Base-by-base conservation (phyloP, 2,329 filamentous ascomycete species). In the Leptographium wingfieldii region DNA sequence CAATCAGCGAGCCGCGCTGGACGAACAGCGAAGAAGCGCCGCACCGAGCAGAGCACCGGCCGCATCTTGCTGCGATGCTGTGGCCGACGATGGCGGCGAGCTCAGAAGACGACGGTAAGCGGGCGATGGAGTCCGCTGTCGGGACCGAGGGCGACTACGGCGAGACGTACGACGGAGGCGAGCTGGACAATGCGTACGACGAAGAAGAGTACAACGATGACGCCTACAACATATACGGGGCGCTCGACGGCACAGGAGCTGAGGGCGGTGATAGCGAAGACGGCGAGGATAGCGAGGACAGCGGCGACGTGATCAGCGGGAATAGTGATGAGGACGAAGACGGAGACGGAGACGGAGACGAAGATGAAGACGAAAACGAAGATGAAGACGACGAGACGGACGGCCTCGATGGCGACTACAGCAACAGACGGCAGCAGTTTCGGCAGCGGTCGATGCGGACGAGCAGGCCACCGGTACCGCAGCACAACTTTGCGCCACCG, bases 401-500 rank as follows among this genome's bases (percentile, higher is more conserved):
- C 35, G 68, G 71, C 56, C 70, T 71, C 51, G 64, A 66, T 27
- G 62, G 63, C 14, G 63, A 65, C 6, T 67, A 68, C 61, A 65
- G 35, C 10, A 5, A 12, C n/a, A n/a, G 11, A 10, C 6, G 16
- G 11, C 29, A 10, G 10, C 51, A 67, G 22, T 52, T 43, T 14
- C 57, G 52, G 16, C 54, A 48, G 25, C 56, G 59, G 12, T 48
- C 62, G 38, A 27, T 29, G 19, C 19, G 35, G 25, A 25, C 25
- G 10, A 31, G 31, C 31, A 71, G 72, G 9, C 73, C 73, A 4
- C 76, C 75, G 10, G 76, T 73, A 12, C 76, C 72, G 19, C 76
- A 76, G 12, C 70, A 82, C 72, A 78, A 79, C 70, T 83, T 84
- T 64, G 80, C 80, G 56, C 94, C 94, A 31, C 94, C 94, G 19